These are phyloP conservation scores for Amanita thiersii DNA, from an alignment of 768 basidiomycete genomes.

Conservation along the genomic window DNA sequence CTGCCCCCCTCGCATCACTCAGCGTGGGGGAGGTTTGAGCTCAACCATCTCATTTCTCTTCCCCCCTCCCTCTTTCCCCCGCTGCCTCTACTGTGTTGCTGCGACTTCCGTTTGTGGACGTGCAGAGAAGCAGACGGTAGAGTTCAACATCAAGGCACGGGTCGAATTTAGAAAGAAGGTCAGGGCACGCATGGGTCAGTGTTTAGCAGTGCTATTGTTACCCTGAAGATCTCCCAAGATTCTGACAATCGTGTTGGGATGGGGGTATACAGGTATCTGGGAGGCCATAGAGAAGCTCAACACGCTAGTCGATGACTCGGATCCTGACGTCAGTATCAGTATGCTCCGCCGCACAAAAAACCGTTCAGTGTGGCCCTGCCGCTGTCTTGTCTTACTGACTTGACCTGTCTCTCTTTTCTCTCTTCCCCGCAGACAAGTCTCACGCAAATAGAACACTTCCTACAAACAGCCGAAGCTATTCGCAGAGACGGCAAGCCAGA, in stretches of 20 bases:
- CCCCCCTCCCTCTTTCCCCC: not conserved
- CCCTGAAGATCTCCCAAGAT: too few relatives aligned
- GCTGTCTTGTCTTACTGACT: too few relatives aligned
- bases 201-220: too few relatives aligned
- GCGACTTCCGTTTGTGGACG: too few relatives aligned
- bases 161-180: constrained; percentile 51
- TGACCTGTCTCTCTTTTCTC: too few relatives aligned
- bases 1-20: too few relatives aligned
- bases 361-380: too few relatives aligned
- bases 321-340: constrained; percentile 60
- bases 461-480: constrained; percentile 77
- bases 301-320: constrained; percentile 73
- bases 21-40: too few relatives aligned
- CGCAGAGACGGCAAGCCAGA: constrained; percentile 69
- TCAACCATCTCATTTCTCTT: not conserved
- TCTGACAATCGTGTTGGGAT: too few relatives aligned
- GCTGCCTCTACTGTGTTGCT: too few relatives aligned
- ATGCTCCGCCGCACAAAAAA: too few relatives aligned
- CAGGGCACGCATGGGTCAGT: constrained; percentile 51
- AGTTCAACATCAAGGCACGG: constrained; percentile 64
- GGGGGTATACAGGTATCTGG: constrained; percentile 39
- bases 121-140: constrained; percentile 73
- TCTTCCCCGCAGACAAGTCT: constrained; percentile 42
- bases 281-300: constrained; percentile 75
- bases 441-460: constrained; percentile 73